phyloP scores from a whole-genome alignment of 768 basidiomycete genomes.

The Phylloporus sp. region DNA sequence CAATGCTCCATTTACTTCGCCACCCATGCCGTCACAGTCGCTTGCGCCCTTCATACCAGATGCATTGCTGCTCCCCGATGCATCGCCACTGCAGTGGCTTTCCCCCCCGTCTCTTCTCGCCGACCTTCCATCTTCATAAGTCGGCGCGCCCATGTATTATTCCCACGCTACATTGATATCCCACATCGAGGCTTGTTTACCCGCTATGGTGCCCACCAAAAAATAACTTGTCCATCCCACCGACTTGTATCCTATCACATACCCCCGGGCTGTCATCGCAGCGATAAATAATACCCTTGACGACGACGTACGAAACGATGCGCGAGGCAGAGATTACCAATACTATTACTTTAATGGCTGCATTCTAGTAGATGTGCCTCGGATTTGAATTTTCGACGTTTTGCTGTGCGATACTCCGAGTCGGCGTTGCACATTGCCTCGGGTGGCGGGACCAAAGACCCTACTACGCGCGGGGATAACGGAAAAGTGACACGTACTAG shows the following conservation, averaged over 20 bases:
- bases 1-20: constrained; percentile 26
- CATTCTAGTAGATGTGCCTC: constrained; percentile 34
- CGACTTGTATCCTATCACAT: constrained; percentile 26
- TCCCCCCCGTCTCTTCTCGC: constrained; percentile 19
- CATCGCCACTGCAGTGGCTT: constrained; percentile 26
- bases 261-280: constrained; percentile 25
- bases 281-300: constrained; percentile 32
- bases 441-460: too few species aligned
- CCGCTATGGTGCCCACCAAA: constrained; percentile 21
- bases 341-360: constrained; percentile 25
- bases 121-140: constrained; percentile 21
- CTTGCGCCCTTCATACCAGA: constrained; percentile 24
- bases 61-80: constrained; percentile 24
- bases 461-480: too few species aligned
- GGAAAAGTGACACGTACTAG: too few species aligned
- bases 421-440: constrained; percentile 13
- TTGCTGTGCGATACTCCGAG: neutral
- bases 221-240: constrained; percentile 19
- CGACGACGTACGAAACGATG: constrained; percentile 25
- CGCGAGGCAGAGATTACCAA: constrained; percentile 29
- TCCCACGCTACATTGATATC: constrained; percentile 3
- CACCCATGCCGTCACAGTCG: constrained; percentile 29
- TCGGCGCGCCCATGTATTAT: constrained; percentile 11
- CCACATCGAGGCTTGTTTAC: constrained; percentile 29
- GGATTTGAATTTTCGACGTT: constrained; percentile 32